Evolutionary conservation across 192 early-diverging fungal genomes (phyloP), one percentile per base, ranked within the genome.

Genomic region (Umbelopsis isabellina): DNA sequence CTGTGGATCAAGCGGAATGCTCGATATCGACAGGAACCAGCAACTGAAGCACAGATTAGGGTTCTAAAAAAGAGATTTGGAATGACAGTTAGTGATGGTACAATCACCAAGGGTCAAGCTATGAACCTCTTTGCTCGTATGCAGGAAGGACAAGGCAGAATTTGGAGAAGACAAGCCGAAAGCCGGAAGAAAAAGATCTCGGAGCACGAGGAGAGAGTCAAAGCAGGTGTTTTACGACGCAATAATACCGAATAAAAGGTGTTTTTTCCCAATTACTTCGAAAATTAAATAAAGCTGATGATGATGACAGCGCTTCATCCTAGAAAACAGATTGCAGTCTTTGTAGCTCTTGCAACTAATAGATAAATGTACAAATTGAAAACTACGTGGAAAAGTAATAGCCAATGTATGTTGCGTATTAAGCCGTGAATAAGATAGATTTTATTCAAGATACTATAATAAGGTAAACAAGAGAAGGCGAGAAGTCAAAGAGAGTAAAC

Each of bases 81-180:
- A 7, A n/a, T 61, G 55, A 35, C 49, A n/a, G 50, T 76, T 16
- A 87, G 82, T 6, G 72, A 84, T 64, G 45, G 46, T 21, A 0
- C 16, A 87, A 49, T 73, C 49, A 89, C 82, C 0, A 89, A 89
- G 37, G 94, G 92, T 11, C 84, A 83, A 27, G 94, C 92, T 1
- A 82, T 88, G 55, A 89, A 93, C 74, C 61, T 95, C 51, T 87
- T 94, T 47, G 80, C 85, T 22, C 77, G 82, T 16, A 46, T 89
- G 37, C 78, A 72, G 1, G 78, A 84, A 58, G 92, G 92, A 1
- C 81, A 81, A 8, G 68, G 74, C 6, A 82, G 81, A 61, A 69
- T 74, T 20, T 88, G 88, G 88, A 80, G 72, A 51, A 67, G 58
- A 46, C 55, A 61, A 35, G 55, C 55, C n/a, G 55, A 61, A 33